A percentile compares a stretch with the other conserved stretches of the same genome.
These are phyloP conservation scores for Emergomyces pasteurianus DNA, from an alignment of 2,329 filamentous ascomycete species.

Conservation along the genomic window DNA sequence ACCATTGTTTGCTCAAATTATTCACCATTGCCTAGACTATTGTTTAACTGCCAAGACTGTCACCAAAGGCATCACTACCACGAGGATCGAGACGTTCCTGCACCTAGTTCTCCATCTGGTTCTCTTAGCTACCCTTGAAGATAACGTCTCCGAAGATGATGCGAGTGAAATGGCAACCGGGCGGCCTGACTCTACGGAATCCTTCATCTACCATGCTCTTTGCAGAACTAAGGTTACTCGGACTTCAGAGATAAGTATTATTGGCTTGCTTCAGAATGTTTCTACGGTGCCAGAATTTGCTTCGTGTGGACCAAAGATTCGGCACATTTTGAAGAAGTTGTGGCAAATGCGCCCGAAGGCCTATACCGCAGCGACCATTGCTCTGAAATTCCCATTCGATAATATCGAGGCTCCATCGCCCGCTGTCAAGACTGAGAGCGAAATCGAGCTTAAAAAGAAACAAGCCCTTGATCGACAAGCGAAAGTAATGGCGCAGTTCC, in stretches of 20 bases:
- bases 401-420: slow-evolving; percentile 72
- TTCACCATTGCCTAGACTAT: slow-evolving; percentile 81
- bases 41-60: slow-evolving; percentile 56
- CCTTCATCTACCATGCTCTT: slow-evolving; percentile 63
- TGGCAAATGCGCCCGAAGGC: slow-evolving; percentile 65
- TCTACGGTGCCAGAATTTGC: slow-evolving; percentile 62
- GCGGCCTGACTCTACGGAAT: slow-evolving; percentile 7
- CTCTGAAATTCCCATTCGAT: slow-evolving; percentile 54
- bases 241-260: slow-evolving; percentile 35
- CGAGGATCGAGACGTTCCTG: slow-evolving; percentile 79
- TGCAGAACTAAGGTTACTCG: slow-evolving; percentile 44
- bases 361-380: slow-evolving; percentile 56
- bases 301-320: slow-evolving; percentile 72
- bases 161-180: slow-evolving; percentile 32
- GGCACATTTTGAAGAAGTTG: slow-evolving; percentile 70
- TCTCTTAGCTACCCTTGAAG: slow-evolving; percentile 75
- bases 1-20: slow-evolving; percentile 75
- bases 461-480: slow-evolving; percentile 82
- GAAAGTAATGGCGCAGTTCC: slow-evolving; percentile 93
- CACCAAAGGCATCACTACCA: slow-evolving; percentile 64
- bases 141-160: slow-evolving; percentile 49
- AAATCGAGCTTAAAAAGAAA: slow-evolving; percentile 72
- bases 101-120: slow-evolving; percentile 84
- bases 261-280: slow-evolving; percentile 42
- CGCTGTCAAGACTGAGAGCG: slow-evolving; percentile 47